phyloP scores from a whole-genome alignment of 768 basidiomycete genomes.

The Termitomyces sp. region DNA sequence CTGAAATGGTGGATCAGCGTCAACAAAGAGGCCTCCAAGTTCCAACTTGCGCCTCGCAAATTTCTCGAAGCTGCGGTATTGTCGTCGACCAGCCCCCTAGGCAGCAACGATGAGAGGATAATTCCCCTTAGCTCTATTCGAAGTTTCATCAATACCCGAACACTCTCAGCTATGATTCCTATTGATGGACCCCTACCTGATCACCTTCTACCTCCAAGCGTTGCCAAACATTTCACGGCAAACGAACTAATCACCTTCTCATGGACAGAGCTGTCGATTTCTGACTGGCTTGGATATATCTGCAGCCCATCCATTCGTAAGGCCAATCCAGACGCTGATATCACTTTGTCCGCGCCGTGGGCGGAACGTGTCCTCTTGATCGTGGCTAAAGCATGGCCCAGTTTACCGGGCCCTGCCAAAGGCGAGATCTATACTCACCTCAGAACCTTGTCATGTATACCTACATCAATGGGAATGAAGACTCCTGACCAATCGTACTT shows the following conservation, averaged over 20 bases:
- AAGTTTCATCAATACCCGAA: constrained; percentile 64
- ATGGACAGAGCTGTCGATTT: constrained; percentile 72
- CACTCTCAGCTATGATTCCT: constrained; percentile 52
- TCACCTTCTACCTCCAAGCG: constrained; percentile 59
- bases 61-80: constrained; percentile 73
- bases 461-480: constrained; percentile 71
- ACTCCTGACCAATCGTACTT: constrained; percentile 76
- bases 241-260: constrained; percentile 52
- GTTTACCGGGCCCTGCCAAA: constrained; percentile 44
- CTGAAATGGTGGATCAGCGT: constrained; percentile 79
- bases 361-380: constrained; percentile 72
- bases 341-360: constrained; percentile 63
- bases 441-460: constrained; percentile 52
- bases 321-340: constrained; percentile 46
- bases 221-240: constrained; percentile 55
- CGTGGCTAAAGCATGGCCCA: constrained; percentile 69
- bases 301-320: constrained; percentile 38
- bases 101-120: constrained; percentile 42
- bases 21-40: constrained; percentile 27
- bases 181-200: constrained; percentile 70
- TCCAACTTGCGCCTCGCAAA: constrained; percentile 43
- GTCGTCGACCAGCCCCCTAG: constrained; percentile 27
- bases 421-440: constrained; percentile 43
- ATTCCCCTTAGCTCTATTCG: constrained; percentile 65
- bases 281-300: constrained; percentile 73